phyloP scores from a whole-genome alignment of 139 green algal genomes.

The Eudorina sp. region DNA sequence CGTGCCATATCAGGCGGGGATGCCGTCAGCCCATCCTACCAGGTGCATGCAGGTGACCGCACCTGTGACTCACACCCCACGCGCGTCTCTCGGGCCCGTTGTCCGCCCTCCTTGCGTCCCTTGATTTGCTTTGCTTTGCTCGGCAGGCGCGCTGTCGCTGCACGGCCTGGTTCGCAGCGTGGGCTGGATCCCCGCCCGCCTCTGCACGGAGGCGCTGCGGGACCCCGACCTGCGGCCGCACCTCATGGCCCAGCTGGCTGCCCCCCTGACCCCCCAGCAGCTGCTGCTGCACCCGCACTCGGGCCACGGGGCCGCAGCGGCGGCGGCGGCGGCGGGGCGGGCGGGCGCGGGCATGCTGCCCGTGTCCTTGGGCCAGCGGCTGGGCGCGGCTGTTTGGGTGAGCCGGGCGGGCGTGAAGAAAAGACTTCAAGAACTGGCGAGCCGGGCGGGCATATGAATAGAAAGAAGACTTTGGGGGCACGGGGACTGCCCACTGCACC shows the following conservation, averaged over 20 bases:
- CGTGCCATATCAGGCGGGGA: no score
- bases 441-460: no score
- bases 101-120: no score
- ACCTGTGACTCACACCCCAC: no score
- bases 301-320: not conserved
- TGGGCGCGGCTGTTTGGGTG: slow-evolving; percentile 58
- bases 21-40: no score
- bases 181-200: slow-evolving; percentile 55
- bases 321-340: slow-evolving; percentile 25
- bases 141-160: slow-evolving; percentile 24
- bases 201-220: slow-evolving; percentile 17
- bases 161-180: slow-evolving; percentile 41
- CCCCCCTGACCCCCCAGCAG: not conserved
- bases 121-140: no score
- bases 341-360: slow-evolving; percentile 73
- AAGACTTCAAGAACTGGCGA: no score
- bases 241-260: slow-evolving; percentile 47
- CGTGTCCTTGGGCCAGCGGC: slow-evolving; percentile 43
- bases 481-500: no score
- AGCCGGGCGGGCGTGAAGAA: no score
- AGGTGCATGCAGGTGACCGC: no score
- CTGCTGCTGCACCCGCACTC: not conserved
- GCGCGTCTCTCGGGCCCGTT: no score
- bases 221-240: slow-evolving; percentile 63
- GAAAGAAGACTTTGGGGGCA: no score